These are phyloP conservation scores for Pelargonium cotyledonis DNA, from an alignment of 441 rosid species.

Conservation along the genomic window DNA sequence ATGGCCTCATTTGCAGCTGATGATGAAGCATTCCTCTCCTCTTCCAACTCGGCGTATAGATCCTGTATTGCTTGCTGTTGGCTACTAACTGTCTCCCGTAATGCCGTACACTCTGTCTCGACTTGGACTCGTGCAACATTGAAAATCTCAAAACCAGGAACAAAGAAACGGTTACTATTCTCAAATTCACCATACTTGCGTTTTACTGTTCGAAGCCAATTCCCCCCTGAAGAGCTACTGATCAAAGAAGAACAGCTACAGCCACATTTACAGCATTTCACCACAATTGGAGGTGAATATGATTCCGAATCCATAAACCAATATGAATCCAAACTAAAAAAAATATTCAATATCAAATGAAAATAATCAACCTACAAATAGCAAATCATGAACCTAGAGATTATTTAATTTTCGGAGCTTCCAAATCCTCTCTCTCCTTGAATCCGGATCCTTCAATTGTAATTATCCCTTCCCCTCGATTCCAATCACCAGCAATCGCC, in stretches of 20 bases:
- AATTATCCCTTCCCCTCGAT: constrained; percentile 19
- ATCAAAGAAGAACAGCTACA: constrained; percentile 39
- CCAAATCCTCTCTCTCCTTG: constrained; percentile 24
- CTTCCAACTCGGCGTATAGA: constrained; percentile 64
- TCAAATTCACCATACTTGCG: constrained; percentile 61
- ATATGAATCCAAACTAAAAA: constrained; percentile 26
- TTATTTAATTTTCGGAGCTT: constrained; percentile 2
- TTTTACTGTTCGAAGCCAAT: constrained; percentile 70
- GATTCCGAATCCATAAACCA: constrained; percentile 50
- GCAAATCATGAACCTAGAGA: constrained; percentile 1
- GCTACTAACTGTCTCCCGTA: constrained; percentile 65
- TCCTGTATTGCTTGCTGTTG: constrained; percentile 72
- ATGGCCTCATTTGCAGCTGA: constrained; percentile 93
- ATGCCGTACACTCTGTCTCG: constrained; percentile 66
- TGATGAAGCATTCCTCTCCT: constrained; percentile 90
- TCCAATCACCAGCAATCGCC: constrained; percentile 23
- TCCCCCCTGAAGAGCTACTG: constrained; percentile 19
- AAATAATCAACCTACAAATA: neutral
- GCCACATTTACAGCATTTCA: constrained; percentile 57
- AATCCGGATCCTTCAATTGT: constrained; percentile 19
- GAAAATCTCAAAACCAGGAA: constrained; percentile 51
- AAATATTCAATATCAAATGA: constrained; percentile 10
- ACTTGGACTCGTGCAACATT: constrained; percentile 65
- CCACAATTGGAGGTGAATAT: constrained; percentile 28
- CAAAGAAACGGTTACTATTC: constrained; percentile 33